Evolutionary conservation across 2,329 filamentous ascomycete species (phyloP), one percentile per base, ranked within the genome.

Genomic region (Graphilbum ipis-grandicollis): DNA sequence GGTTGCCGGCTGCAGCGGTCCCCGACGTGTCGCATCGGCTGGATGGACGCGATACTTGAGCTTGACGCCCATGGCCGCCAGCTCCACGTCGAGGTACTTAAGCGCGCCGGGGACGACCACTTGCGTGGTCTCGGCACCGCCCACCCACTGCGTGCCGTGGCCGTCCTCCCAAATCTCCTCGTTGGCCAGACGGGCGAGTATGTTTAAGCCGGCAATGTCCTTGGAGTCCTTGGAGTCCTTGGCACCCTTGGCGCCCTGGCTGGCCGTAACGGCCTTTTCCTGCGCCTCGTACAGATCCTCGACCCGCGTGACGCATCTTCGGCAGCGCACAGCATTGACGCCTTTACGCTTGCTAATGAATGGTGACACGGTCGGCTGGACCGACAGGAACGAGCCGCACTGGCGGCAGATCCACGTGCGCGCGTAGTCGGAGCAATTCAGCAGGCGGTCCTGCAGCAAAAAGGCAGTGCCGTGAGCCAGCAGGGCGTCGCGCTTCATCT

Each of bases 401-500:
- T 96, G 92, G 60, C 98, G 90, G 63, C 90, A 98, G 51, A 98
- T 80, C 59, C 98, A 90, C 41, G 98, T 90, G 57, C 86, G 72
- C 71, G 96, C 98, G 28, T 90, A 88, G 63, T 98, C 90, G 37
- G 84, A 93, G 35, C 98, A 90, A 56, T 96, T 88, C 51, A 98
- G 94, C 40, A 98, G 62, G 51, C 90, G 75, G 66, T 98, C 90
- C 63, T 98, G 98, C 53, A 98, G 62, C 71, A 98, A 98, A 2
- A 86, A 79, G 38, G 84, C 88, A 4, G 92, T 90, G 54, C 90
- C 90, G 56, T 98, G 92, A n/a, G 92, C 85, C 65, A 98, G 98
- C 90, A 98, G 98, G 57, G 90, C 98, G 73, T 98, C 92, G 64
- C 92, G 88, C 62, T 98, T 92, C 90, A 98, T 98, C 68, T 98